Conservation (phyloP, 2,329 filamentous ascomycete genomes). For the Metarhizium robertsii region DNA sequence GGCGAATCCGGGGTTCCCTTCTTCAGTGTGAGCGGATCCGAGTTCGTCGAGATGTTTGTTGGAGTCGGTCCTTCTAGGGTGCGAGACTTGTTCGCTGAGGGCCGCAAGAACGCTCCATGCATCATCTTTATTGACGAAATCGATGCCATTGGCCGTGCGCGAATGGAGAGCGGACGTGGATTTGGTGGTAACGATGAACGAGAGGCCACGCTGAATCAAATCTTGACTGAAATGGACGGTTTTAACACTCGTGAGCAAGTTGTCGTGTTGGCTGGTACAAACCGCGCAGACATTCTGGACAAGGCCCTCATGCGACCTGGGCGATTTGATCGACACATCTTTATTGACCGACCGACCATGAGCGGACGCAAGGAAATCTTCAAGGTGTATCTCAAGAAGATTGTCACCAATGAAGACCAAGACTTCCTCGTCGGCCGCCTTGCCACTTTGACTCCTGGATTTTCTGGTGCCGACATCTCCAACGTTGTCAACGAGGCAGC, state of each 20-base stretch:
- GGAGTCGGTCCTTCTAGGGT: slow-evolving; percentile 95
- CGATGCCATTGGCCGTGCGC: slow-evolving; percentile 88
- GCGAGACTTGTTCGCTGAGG: slow-evolving; percentile 86
- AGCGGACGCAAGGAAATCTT: slow-evolving; percentile 95
- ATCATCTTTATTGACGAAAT: slow-evolving; percentile 99
- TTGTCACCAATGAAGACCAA: slow-evolving; percentile 83
- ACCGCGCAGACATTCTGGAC: slow-evolving; percentile 88
- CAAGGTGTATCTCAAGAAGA: slow-evolving; percentile 86
- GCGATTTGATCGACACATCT: slow-evolving; percentile 93
- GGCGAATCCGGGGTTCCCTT: slow-evolving; percentile 96
- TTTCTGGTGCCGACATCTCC: slow-evolving; percentile 95
- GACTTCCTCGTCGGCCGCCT: slow-evolving; percentile 83
- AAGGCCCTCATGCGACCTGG: slow-evolving; percentile 94
- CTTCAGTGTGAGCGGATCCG: slow-evolving; percentile 95
- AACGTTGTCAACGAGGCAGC: slow-evolving; percentile 98
- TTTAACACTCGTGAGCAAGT: slow-evolving; percentile 97
- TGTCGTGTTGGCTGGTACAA: slow-evolving; percentile 93
- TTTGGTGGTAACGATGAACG: slow-evolving; percentile 94
- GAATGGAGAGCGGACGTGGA: slow-evolving; percentile 61
- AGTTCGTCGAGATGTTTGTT: slow-evolving; percentile 99
- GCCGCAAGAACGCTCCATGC: slow-evolving; percentile 91
- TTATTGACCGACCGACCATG: slow-evolving; percentile 93
- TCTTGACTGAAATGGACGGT: slow-evolving; percentile 97
- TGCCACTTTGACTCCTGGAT: slow-evolving; percentile 86
- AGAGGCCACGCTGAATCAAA: slow-evolving; percentile 95